A percentile compares a stretch with the other conserved stretches of the same genome.
phyloP scores from a whole-genome alignment of 2,329 filamentous ascomycete species.

The Pseudogymnoascus sp. region DNA sequence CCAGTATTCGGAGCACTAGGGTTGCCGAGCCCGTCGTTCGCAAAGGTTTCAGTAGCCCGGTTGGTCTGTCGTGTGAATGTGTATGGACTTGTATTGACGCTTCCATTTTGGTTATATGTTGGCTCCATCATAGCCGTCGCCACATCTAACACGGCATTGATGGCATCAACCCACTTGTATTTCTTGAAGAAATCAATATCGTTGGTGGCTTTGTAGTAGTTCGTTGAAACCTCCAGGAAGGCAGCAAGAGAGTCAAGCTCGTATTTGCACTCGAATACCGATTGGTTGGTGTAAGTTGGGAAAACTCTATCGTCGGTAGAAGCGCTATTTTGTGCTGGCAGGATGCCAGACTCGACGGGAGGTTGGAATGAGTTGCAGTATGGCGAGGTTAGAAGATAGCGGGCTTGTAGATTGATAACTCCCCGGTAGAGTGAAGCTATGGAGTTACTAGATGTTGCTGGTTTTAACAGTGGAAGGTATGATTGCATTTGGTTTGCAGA shows the following conservation, averaged over 20 bases:
- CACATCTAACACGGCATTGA: constrained; percentile 60
- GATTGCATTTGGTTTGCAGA: constrained; percentile 68
- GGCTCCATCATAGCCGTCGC: constrained; percentile 62
- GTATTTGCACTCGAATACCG: constrained; percentile 93
- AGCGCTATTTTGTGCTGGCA: constrained; percentile 51
- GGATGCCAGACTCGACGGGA: constrained; percentile 62
- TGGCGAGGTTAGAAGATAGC: constrained; percentile 59
- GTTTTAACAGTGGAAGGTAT: constrained; percentile 52
- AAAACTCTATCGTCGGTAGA: constrained; percentile 51
- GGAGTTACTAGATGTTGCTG: constrained; percentile 45
- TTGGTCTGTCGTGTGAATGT: constrained; percentile 68
- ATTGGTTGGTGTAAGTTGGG: constrained; percentile 57
- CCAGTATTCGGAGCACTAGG: constrained; percentile 68
- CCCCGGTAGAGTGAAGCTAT: constrained; percentile 61
- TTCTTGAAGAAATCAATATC: constrained; percentile 67
- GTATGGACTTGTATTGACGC: constrained; percentile 53
- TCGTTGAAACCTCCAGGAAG: constrained; percentile 71
- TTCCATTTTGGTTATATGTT: constrained; percentile 58
- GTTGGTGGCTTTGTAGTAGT: constrained; percentile 67
- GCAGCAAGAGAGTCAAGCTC: constrained; percentile 85
- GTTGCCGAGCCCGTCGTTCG: constrained; percentile 67
- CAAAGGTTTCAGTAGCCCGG: constrained; percentile 70
- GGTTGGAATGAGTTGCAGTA: constrained; percentile 92
- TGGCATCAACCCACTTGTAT: constrained; percentile 61
- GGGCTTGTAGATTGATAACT: constrained; percentile 61